Conservation (phyloP, 345 rosid genomes). For the Lenwebbia sp. region DNA sequence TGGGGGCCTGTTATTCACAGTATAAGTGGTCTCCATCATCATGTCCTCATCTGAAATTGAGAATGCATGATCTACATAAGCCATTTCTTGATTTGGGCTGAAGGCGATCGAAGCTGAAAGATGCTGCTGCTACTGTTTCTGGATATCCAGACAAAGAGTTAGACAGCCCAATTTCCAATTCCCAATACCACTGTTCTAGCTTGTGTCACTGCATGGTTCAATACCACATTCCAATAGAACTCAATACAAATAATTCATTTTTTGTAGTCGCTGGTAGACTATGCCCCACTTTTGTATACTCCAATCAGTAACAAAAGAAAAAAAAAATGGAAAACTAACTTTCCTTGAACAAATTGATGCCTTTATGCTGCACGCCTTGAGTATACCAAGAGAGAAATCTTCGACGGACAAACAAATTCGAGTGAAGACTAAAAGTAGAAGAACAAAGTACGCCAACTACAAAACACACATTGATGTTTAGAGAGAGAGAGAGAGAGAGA, state of each 20-base stretch:
- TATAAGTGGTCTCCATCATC: conserved; percentile 58
- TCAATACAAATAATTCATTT: background rate
- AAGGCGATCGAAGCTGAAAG: background rate
- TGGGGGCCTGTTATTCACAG: conserved; percentile 78
- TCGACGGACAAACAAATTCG: background rate
- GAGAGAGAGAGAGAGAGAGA: background rate
- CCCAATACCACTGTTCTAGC: background rate
- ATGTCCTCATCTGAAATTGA: conserved; percentile 90
- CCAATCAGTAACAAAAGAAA: background rate
- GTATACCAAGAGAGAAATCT: background rate
- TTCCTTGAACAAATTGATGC: background rate
- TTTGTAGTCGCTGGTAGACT: background rate
- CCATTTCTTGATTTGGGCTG: conserved; percentile 26
- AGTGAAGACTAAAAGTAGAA: background rate
- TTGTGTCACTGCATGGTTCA: background rate
- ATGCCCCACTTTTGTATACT: background rate
- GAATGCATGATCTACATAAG: conserved; percentile 95
- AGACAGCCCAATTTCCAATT: background rate
- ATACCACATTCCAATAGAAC: background rate
- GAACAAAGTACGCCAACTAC: background rate
- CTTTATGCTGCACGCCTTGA: background rate
- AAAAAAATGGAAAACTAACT: background rate
- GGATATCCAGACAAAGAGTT: background rate
- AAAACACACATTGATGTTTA: background rate
- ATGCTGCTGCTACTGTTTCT: background rate